These are phyloP conservation scores for Alternaria longipes DNA, from an alignment of 2,329 filamentous ascomycete species.

Conservation along the genomic window DNA sequence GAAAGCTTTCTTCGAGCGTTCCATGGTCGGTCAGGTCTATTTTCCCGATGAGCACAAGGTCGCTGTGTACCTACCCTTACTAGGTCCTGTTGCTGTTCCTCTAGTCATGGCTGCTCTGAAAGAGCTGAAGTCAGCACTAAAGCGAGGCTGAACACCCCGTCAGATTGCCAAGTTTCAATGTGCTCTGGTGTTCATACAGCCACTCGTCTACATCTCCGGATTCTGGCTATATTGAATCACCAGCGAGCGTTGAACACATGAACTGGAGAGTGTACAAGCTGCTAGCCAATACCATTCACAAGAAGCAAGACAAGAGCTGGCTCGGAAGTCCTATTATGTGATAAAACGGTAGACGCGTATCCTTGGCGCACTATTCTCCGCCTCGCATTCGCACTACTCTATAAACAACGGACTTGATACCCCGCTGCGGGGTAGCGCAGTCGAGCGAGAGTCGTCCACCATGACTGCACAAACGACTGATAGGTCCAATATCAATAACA, in stretches of 20 bases:
- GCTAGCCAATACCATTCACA: not conserved
- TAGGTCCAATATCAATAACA: not conserved
- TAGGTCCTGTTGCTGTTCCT: constrained; percentile 91
- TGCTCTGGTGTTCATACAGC: not conserved
- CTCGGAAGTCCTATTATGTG: not conserved
- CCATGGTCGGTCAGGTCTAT: constrained; percentile 98
- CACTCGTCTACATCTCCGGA: not conserved
- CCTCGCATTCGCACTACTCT: not conserved
- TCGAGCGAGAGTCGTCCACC: not conserved
- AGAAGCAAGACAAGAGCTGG: not conserved
- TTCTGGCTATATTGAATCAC: not conserved
- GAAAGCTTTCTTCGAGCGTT: constrained; percentile 96
- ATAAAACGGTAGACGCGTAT: not conserved
- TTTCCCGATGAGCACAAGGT: constrained; percentile 99
- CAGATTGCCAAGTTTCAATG: not conserved
- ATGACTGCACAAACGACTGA: not conserved
- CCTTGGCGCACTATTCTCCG: not conserved
- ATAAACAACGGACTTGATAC: not conserved
- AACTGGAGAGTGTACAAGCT: not conserved
- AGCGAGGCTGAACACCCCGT: constrained; percentile 24
- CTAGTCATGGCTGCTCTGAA: constrained; percentile 84
- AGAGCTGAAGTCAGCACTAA: constrained; percentile 60
- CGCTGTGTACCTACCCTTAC: constrained; percentile 89
- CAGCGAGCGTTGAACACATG: not conserved
- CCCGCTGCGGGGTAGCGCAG: constrained; percentile 12